Conservation (phyloP, 257 asterid species). For the Ballota nigra region DNA sequence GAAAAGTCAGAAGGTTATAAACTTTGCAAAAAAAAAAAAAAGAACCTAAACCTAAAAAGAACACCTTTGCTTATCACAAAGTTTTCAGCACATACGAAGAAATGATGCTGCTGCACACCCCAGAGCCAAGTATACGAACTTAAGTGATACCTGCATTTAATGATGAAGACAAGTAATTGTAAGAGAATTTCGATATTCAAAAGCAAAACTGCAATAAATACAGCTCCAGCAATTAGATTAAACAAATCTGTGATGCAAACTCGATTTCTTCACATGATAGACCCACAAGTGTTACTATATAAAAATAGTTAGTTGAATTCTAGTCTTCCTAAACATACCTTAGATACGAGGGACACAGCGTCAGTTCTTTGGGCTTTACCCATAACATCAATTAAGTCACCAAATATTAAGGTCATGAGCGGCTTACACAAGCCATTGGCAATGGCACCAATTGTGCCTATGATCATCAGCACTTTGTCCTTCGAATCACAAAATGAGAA, state of each 20-base stretch:
- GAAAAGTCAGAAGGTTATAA: not conserved
- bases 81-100: constrained; percentile 39
- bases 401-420: constrained; percentile 37
- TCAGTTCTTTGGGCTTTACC: constrained; percentile 19
- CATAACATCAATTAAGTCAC: constrained; percentile 37
- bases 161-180: not conserved
- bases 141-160: constrained; percentile 35
- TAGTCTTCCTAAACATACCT: constrained; percentile 26
- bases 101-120: constrained; percentile 53
- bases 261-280: too few species aligned
- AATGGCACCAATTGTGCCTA: constrained; percentile 45
- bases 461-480: constrained; percentile 40
- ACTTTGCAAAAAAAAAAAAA: not conserved
- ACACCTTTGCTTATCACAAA: not conserved
- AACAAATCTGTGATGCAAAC: not conserved
- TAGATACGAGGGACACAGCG: constrained; percentile 27
- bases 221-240: too few species aligned
- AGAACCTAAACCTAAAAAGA: not conserved
- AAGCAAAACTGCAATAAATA: too few species aligned
- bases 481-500: constrained; percentile 41
- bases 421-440: constrained; percentile 39
- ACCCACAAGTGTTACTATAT: not conserved
- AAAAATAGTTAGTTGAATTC: constrained; percentile 5
- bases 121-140: constrained; percentile 40
- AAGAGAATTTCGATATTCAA: not conserved